phyloP scores from a whole-genome alignment of 139 green algal species.

The Ettlia oleoabundans region DNA sequence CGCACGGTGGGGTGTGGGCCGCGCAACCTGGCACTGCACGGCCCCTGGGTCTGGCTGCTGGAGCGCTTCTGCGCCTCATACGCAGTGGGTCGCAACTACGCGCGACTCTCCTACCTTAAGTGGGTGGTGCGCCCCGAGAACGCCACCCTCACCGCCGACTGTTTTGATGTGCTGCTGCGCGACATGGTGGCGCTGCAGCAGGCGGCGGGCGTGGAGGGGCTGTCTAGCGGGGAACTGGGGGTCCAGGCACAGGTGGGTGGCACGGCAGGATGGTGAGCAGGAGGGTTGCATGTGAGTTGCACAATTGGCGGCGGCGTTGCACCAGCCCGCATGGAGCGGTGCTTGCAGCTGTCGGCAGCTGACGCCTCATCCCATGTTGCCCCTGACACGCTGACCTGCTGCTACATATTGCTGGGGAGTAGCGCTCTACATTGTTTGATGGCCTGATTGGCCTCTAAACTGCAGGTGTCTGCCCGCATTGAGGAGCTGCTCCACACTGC shows the following conservation, averaged over 20 bases:
- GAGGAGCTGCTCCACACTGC: constrained; percentile 51
- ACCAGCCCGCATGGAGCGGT: too few relatives aligned
- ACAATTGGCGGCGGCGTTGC: too few relatives aligned
- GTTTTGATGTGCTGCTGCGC: constrained; percentile 47
- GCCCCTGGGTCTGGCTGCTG: constrained; percentile 62
- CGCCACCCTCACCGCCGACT: constrained; percentile 50
- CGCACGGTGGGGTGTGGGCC: constrained; percentile 44
- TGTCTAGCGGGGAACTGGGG: constrained; percentile 48
- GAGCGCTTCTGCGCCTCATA: constrained; percentile 45
- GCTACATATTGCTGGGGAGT: too few relatives aligned
- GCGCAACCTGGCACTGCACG: constrained; percentile 43
- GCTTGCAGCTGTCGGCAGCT: too few relatives aligned
- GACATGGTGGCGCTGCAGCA: constrained; percentile 55
- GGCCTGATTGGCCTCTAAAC: too few relatives aligned
- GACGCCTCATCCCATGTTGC: too few relatives aligned
- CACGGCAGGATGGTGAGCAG: background rate
- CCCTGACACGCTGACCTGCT: too few relatives aligned
- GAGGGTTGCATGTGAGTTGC: background rate
- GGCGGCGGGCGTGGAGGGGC: constrained; percentile 24
- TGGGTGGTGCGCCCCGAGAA: constrained; percentile 59
- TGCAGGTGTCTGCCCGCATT: constrained; percentile 33
- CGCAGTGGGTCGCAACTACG: constrained; percentile 53
- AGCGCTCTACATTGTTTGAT: too few relatives aligned
- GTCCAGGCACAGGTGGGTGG: constrained; percentile 41
- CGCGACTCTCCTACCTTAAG: constrained; percentile 50